Evolutionary conservation across 768 basidiomycete species (phyloP), one percentile per base, ranked within the genome.

Genomic region (Rhizopogon salebrosus): DNA sequence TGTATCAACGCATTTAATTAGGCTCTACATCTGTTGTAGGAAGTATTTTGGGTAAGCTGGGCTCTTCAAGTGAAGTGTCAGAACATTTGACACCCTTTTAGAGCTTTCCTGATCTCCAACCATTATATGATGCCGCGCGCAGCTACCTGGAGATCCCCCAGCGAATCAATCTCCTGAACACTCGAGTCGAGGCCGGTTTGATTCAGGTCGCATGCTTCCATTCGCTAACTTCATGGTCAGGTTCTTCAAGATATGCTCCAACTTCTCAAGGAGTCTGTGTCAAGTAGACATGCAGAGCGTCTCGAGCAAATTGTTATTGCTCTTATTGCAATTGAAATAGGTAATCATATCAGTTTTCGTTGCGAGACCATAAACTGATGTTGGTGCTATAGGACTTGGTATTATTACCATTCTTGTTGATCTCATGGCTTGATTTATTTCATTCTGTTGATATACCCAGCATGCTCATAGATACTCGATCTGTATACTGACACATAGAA

Each of bases 161-260:
- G 66, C 83, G 95, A 52, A 92, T 95, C 56, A 90, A 94, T 67
- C 74, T 97, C 24, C 76, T 98, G 53, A 97, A 95, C 69, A 90
- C 92, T 40, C 87, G 95, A 54, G 93, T 97, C 34, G 95, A 93
- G 76, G 92, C 87, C 57, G 51, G 77, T 64, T 35, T 37, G 38
- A 50, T 42, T 56, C 54, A 54, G 38, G 54, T 46, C 52, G 37
- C 20, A 16, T 24, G n/a, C 16, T 50, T 34, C 38, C 53, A 27
- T 54, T 26, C n/a, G 38, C 41, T 42, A 36, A 35, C 54, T 22
- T 31, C 38, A 55, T 40, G 24, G 52, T 18, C 59, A 94, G 91
- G 90, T 98, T 48, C 72, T 98, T 34, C 95, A 98, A 77, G 95
- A 98, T 68, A 95, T 98, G 90, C 81, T 98, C 10, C 88, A 93